A percentile compares a stretch with the other conserved stretches of the same genome.
These are phyloP conservation scores for Linderina pennispora DNA, from an alignment of 192 early-diverging fungal genomes.

Conservation along the genomic window DNA sequence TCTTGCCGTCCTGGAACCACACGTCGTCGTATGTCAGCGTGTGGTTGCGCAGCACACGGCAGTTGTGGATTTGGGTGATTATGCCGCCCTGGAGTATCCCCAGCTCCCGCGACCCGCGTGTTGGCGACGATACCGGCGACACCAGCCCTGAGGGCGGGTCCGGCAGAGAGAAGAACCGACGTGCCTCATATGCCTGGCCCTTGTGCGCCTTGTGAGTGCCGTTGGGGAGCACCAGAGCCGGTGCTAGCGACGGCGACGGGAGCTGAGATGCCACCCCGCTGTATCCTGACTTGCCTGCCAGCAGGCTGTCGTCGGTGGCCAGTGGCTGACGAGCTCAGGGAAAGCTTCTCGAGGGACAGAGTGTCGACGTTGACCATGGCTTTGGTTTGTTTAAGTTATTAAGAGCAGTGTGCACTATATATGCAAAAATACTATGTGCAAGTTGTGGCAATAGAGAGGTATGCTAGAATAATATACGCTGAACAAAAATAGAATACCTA, in stretches of 20 bases:
- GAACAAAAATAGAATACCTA: not conserved
- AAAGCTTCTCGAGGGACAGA: not conserved
- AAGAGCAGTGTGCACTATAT: too few species aligned
- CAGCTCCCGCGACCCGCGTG: not conserved
- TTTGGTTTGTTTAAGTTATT: too few species aligned
- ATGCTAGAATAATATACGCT: not conserved
- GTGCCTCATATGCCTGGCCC: too few species aligned
- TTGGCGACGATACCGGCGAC: slow-evolving; percentile 8
- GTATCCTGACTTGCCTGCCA: too few species aligned
- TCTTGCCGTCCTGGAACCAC: slow-evolving; percentile 67
- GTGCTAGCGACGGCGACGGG: too few species aligned
- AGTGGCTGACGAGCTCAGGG: too few species aligned
- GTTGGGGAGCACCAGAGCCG: too few species aligned
- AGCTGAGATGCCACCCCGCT: too few species aligned
- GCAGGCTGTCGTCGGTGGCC: too few species aligned
- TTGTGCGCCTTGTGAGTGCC: too few species aligned
- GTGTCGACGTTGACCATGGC: not conserved
- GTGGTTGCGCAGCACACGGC: slow-evolving; percentile 59
- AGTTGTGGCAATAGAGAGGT: not conserved
- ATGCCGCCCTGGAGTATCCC: slow-evolving; percentile 11
- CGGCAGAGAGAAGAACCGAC: slow-evolving; percentile 14
- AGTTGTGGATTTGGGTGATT: slow-evolving; percentile 63
- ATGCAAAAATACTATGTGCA: not conserved
- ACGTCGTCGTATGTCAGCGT: slow-evolving; percentile 57
- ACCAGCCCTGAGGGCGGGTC: slow-evolving; percentile 16